phyloP scores from a whole-genome alignment of 1,139 yeast species.

The Geotrichum bryndzae region DNA sequence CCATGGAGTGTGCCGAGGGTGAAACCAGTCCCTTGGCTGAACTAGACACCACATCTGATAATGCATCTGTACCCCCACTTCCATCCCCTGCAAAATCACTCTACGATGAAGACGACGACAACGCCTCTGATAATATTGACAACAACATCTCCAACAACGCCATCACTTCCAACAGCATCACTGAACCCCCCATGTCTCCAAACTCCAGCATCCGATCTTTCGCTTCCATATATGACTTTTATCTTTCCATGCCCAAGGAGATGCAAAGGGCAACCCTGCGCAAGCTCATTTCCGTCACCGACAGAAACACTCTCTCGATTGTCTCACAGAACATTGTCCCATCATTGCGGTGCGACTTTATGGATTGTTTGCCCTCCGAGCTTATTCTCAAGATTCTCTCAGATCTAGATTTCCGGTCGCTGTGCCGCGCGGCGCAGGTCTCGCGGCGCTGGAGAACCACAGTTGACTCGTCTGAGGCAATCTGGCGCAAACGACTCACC shows the following conservation, averaged over 20 bases:
- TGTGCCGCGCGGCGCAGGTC: constrained; percentile 59
- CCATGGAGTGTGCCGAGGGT: constrained; percentile 6
- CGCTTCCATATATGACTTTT: not conserved
- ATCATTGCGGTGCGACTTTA: constrained; percentile 65
- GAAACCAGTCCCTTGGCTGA: not conserved
- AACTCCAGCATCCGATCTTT: not conserved
- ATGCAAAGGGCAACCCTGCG: constrained; percentile 8
- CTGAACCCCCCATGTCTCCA: not conserved
- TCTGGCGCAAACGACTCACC: constrained; percentile 38
- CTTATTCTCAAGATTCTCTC: constrained; percentile 64
- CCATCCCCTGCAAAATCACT: constrained; percentile 11
- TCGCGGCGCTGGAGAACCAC: constrained; percentile 64
- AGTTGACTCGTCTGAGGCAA: constrained; percentile 48
- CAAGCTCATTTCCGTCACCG: constrained; percentile 23
- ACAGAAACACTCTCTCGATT: constrained; percentile 64
- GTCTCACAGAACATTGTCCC: constrained; percentile 53
- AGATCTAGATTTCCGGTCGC: constrained; percentile 57
- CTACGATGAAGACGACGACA: constrained; percentile 3
- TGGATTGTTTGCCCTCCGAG: constrained; percentile 69
- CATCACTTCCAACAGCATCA: not conserved
- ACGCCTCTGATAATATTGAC: constrained; percentile 2
- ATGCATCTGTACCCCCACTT: constrained; percentile 7
- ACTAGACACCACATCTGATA: constrained; percentile 1
- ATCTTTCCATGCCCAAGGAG: constrained; percentile 9
- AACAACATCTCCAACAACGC: not conserved